Conservation (phyloP, 768 basidiomycete genomes). For the Sarcomyxa edulis region DNA sequence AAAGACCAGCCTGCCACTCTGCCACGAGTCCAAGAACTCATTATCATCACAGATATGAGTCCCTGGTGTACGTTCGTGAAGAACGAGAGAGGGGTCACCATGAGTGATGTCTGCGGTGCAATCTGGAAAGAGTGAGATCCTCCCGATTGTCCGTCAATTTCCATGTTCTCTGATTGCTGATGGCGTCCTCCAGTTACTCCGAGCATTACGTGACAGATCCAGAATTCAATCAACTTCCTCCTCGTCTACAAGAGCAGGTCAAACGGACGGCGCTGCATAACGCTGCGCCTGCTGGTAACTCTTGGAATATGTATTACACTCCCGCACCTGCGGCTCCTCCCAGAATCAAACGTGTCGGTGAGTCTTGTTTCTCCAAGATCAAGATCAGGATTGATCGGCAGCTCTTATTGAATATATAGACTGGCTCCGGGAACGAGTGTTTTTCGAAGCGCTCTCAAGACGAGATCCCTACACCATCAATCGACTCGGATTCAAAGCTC, state of each 20-base stretch:
- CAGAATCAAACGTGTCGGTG: slow-evolving; percentile 60
- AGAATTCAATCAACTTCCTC: slow-evolving; percentile 56
- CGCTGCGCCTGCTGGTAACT: slow-evolving; percentile 20
- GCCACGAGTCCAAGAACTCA: slow-evolving; percentile 57
- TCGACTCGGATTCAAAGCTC: slow-evolving; percentile 71
- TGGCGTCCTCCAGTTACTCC: slow-evolving; percentile 53
- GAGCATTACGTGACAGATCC: slow-evolving; percentile 61
- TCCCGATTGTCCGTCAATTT: not conserved
- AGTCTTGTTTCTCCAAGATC: slow-evolving; percentile 17
- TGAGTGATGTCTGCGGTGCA: slow-evolving; percentile 66
- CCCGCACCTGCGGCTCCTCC: slow-evolving; percentile 38
- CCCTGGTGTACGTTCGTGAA: slow-evolving; percentile 79
- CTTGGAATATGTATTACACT: slow-evolving; percentile 41
- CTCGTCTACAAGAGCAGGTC: slow-evolving; percentile 67
- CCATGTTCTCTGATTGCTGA: slow-evolving; percentile 1
- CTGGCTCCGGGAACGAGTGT: slow-evolving; percentile 71
- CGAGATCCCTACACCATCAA: slow-evolving; percentile 54
- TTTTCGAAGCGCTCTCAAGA: slow-evolving; percentile 59
- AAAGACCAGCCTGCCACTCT: slow-evolving; percentile 67
- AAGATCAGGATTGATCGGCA: not conserved
- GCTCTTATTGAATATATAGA: slow-evolving; percentile 34
- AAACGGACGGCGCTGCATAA: slow-evolving; percentile 51
- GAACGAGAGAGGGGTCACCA: slow-evolving; percentile 70
- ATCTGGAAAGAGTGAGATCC: slow-evolving; percentile 72
- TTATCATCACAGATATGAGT: slow-evolving; percentile 51